These are phyloP conservation scores for Lanmaoa rubissima DNA, from an alignment of 768 basidiomycete genomes.

Conservation along the genomic window DNA sequence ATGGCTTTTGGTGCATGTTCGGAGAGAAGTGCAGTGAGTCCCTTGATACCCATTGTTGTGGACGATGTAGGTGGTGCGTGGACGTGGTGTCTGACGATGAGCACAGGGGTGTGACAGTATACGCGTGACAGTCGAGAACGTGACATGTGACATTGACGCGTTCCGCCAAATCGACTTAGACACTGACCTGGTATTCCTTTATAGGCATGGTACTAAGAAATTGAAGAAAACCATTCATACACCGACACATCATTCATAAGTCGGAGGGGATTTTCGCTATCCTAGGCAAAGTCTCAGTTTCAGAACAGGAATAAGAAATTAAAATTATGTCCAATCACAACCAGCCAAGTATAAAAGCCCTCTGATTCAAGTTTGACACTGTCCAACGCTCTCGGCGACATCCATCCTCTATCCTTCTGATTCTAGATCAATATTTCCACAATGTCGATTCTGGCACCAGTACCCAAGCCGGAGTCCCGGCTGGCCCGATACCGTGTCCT, in stretches of 20 bases:
- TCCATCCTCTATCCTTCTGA: not conserved
- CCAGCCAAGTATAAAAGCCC: not conserved
- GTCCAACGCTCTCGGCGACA: not conserved
- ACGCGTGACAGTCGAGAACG: slow-evolving; percentile 11
- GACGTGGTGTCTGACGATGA: not conserved
- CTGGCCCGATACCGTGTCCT: slow-evolving; percentile 33
- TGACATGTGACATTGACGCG: slow-evolving; percentile 10
- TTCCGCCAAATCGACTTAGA: too few relatives aligned
- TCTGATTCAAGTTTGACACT: not conserved
- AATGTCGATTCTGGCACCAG: slow-evolving; percentile 4
- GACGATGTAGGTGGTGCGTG: not conserved
- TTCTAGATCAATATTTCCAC: not conserved
- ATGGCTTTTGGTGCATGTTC: slow-evolving; percentile 90
- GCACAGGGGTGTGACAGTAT: slow-evolving; percentile 10
- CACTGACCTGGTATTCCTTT: too few relatives aligned
- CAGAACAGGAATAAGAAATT: too few relatives aligned
- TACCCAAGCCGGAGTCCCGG: slow-evolving; percentile 25
- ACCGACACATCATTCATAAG: too few relatives aligned
- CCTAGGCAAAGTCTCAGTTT: too few relatives aligned
- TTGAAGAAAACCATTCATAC: too few relatives aligned
- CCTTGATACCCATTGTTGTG: slow-evolving; percentile 85
- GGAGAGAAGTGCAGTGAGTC: slow-evolving; percentile 83
- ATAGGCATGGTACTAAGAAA: too few relatives aligned
- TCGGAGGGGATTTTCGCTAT: too few relatives aligned
- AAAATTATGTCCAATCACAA: too few relatives aligned